Evolutionary conservation across 176 grass and related monocot genomes (phyloP).

Genomic region (Oryza australiensis): DNA sequence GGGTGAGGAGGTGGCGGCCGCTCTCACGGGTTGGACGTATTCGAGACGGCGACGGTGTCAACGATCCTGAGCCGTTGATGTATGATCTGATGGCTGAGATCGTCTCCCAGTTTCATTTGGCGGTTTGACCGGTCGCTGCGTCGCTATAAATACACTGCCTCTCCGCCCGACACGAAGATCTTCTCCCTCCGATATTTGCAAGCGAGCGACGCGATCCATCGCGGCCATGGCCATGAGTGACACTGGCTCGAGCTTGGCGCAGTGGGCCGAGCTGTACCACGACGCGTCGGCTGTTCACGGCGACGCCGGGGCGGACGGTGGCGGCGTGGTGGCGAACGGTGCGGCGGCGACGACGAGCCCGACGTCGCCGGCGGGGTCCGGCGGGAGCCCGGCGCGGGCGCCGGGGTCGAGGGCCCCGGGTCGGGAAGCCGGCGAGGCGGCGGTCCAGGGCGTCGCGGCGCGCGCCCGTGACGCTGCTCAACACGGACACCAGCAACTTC

Average conservation of each 20-base stretch:
- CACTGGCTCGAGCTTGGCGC: conserved; percentile 45
- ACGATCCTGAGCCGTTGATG: rapidly evolving
- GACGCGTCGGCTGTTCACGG: background rate
- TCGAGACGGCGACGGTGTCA: background rate
- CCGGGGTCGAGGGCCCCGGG: conserved; percentile 29
- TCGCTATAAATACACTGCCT: conserved; percentile 34
- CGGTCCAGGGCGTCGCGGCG: conserved; percentile 68
- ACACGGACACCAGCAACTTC: conserved; percentile 89
- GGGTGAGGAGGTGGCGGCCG: background rate
- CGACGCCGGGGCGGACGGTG: background rate
- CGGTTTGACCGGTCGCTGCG: background rate
- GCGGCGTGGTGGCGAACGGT: background rate
- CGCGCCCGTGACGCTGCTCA: conserved; percentile 84
- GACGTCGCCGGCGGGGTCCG: conserved; percentile 17
- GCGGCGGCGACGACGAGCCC: conserved; percentile 3
- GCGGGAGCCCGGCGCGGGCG: conserved; percentile 24
- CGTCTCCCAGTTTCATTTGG: background rate
- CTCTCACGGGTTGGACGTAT: background rate
- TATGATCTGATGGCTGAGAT: background rate
- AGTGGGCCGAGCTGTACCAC: conserved; percentile 47
- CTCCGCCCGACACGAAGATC: background rate
- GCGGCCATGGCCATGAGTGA: conserved; percentile 58
- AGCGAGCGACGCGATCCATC: background rate
- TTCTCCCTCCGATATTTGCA: background rate
- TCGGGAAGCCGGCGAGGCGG: conserved; percentile 56